phyloP scores from a whole-genome alignment of 2,329 filamentous ascomycete species.

The Epichloe amarillans region DNA sequence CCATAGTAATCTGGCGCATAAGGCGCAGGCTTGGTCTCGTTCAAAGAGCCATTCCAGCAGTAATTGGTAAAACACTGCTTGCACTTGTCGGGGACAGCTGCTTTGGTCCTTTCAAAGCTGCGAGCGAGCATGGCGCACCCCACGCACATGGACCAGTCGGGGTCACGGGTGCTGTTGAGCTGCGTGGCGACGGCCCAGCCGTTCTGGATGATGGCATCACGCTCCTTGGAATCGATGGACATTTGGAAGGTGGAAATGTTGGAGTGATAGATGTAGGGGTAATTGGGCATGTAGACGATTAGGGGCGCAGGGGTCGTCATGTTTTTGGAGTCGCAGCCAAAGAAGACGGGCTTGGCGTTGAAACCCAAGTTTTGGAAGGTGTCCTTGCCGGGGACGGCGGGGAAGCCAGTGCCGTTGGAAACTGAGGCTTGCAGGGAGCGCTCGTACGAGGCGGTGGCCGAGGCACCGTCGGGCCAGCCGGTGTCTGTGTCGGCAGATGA shows the following conservation, averaged over 20 bases:
- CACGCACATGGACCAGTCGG: slow-evolving; percentile 69
- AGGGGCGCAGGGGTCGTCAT: slow-evolving; percentile 48
- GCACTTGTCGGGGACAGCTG: slow-evolving; percentile 58
- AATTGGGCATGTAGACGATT: slow-evolving; percentile 70
- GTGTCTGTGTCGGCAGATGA: slow-evolving; percentile 46
- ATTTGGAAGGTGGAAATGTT: slow-evolving; percentile 71
- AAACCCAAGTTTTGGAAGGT: slow-evolving; percentile 45
- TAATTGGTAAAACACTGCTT: slow-evolving; percentile 63
- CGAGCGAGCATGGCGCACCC: slow-evolving; percentile 76
- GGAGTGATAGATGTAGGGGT: slow-evolving; percentile 61
- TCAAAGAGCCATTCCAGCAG: slow-evolving; percentile 79
- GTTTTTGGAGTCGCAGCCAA: slow-evolving; percentile 46
- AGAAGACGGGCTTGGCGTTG: slow-evolving; percentile 48
- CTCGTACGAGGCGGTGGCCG: slow-evolving; percentile 43
- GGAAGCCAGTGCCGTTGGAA: slow-evolving; percentile 41
- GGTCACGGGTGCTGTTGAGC: slow-evolving; percentile 64
- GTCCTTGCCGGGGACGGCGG: slow-evolving; percentile 38
- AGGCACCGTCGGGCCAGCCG: slow-evolving; percentile 48
- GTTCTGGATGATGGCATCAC: slow-evolving; percentile 73
- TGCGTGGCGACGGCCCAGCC: slow-evolving; percentile 74
- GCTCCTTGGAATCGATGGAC: slow-evolving; percentile 48
- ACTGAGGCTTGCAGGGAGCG: slow-evolving; percentile 34
- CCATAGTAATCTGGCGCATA: slow-evolving; percentile 18
- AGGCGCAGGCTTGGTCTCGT: slow-evolving; percentile 19
- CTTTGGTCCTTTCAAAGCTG: slow-evolving; percentile 58